Conservation (phyloP, 2,329 filamentous ascomycete species). For the Diplocarpon mali region DNA sequence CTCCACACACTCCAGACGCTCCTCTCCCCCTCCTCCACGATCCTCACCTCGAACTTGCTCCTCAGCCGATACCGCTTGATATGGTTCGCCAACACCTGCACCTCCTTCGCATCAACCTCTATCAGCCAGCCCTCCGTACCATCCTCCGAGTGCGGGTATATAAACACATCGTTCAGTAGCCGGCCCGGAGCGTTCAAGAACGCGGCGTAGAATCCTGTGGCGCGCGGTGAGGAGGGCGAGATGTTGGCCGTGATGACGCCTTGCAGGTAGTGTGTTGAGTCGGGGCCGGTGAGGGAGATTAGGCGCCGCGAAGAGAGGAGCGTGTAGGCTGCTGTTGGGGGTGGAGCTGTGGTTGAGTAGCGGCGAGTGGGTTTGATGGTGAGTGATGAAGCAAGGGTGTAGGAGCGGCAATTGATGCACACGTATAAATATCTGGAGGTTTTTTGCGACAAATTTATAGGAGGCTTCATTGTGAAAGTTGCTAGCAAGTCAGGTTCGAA, state of each 20-base stretch:
- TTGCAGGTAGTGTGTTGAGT: constrained; percentile 77
- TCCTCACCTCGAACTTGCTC: constrained; percentile 60
- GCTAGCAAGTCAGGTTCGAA: not conserved
- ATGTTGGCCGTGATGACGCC: constrained; percentile 71
- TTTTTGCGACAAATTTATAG: constrained; percentile 6
- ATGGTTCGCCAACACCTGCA: constrained; percentile 52
- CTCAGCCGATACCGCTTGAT: constrained; percentile 79
- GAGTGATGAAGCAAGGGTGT: not conserved
- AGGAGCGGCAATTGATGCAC: constrained; percentile 17
- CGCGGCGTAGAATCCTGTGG: constrained; percentile 59
- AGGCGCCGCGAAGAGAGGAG: constrained; percentile 63
- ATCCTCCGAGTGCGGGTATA: constrained; percentile 48
- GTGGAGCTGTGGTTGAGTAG: constrained; percentile 20
- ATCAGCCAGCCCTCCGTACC: constrained; percentile 48
- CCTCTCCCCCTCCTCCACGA: constrained; percentile 54
- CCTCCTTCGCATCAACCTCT: constrained; percentile 67
- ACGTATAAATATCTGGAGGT: constrained; percentile 12
- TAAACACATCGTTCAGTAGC: constrained; percentile 79
- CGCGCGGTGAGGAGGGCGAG: constrained; percentile 24
- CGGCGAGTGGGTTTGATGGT: not conserved
- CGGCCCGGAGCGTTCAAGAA: constrained; percentile 82
- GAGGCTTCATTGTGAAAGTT: constrained; percentile 16
- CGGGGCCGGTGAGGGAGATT: constrained; percentile 66
- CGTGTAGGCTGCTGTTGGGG: constrained; percentile 38
- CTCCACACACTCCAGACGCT: constrained; percentile 65